phyloP scores from a whole-genome alignment of 1,139 yeast genomes.

The Torulaspora pretoriensis region DNA sequence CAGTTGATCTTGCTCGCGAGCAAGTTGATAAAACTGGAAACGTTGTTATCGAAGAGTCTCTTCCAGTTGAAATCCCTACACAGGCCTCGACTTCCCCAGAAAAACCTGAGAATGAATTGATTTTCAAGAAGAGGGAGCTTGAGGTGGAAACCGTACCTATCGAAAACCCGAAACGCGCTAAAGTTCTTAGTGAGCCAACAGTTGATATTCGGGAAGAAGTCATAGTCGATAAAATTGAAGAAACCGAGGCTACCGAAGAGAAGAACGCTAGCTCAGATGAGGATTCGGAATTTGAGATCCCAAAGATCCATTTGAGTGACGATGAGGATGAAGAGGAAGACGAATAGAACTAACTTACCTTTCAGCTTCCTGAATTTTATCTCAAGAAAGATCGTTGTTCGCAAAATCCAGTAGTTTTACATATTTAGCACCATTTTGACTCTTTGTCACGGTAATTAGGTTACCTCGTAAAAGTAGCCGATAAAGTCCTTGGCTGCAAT shows the following conservation, averaged over 20 bases:
- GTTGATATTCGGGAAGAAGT: not conserved
- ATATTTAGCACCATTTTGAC: slow-evolving; percentile 7
- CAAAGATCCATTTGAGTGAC: slow-evolving; percentile 45
- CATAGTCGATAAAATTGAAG: slow-evolving; percentile 14
- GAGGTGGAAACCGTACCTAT: slow-evolving; percentile 13
- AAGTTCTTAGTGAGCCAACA: not conserved
- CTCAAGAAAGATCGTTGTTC: slow-evolving; percentile 6
- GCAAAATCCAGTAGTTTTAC: slow-evolving; percentile 14
- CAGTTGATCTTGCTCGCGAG: too few relatives aligned
- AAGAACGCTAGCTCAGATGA: slow-evolving; percentile 32
- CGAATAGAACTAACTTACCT: slow-evolving; percentile 1
- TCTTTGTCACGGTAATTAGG: slow-evolving; percentile 6
- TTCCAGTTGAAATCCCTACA: not conserved
- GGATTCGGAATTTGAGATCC: slow-evolving; percentile 55
- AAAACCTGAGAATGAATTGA: slow-evolving; percentile 11
- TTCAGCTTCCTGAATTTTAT: not conserved
- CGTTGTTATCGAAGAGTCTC: not conserved
- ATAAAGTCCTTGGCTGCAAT: slow-evolving; percentile 13
- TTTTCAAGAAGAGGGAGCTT: slow-evolving; percentile 11
- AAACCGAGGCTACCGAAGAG: slow-evolving; percentile 30
- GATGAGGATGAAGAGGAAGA: slow-evolving; percentile 37
- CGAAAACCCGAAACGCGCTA: slow-evolving; percentile 4
- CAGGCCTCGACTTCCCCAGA: not conserved
- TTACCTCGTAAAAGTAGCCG: slow-evolving; percentile 16
- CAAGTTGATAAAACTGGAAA: not conserved